Base-by-base conservation (phyloP, 2,329 filamentous ascomycete genomes). In the Plenodomus tracheiphilus region DNA sequence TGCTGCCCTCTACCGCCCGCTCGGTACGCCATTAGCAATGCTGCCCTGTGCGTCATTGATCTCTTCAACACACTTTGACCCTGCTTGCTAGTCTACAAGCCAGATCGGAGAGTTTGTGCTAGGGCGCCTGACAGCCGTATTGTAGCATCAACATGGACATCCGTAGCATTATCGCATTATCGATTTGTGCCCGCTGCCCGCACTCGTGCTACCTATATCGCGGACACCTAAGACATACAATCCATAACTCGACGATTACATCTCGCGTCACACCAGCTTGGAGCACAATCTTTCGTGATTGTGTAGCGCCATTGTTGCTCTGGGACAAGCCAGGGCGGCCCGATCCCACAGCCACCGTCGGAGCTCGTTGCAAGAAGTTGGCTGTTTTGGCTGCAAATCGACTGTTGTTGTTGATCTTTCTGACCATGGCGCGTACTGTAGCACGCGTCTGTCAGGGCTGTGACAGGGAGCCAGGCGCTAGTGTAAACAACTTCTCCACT, bases 331-430 rank as follows among this genome's bases (percentile, higher is more conserved):
- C 55, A 57, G 51, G 53, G 50, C 58, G 57, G 44, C 37, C 46
- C 50, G 39, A 47, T 35, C 41, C 45, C 54, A 60, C 54, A 59
- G 61, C 59, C 54, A 59, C 53, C 39, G 41, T 53, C n/a, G 49
- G 47, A 58, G 47, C 42, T 46, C 36, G 40, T 39, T 49, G 46
- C 41, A 46, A 45, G 22, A 43, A 30, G 49, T 48, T 61, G 54
- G 30, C 53, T 58, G 54, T 50, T 54, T 56, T 37, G 8, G 16
- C 18, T 20, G 28, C 28, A 32, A 32, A 58, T 58, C 57, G 43
- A 54, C 52, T 51, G 56, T 59, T 58, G 43, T 46, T 53, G 56
- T 54, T 61, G 61, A 66, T 66, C 61, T 41, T 61, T 52, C 43
- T 40, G 43, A 50, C 42, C 49, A 54, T 52, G 48, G 54, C 58